Percentiles rank a stretch among this genome's conserved stretches.
phyloP scores from a whole-genome alignment of 2,329 filamentous ascomycete genomes.

The Penicillium palitans region DNA sequence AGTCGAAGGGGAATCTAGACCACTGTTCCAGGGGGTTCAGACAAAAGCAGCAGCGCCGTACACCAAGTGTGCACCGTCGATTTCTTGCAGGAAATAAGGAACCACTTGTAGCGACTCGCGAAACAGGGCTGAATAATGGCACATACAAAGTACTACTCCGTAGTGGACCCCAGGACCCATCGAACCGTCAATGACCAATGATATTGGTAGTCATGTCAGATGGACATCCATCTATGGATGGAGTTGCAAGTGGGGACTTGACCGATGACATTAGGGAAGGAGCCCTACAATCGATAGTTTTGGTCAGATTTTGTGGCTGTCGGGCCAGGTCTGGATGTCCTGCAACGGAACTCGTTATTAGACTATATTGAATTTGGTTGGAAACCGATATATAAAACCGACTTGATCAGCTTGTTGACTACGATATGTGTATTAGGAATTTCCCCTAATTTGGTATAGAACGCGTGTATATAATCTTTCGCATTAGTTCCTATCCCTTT shows the following conservation, averaged over 20 bases:
- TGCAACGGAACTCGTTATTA: slow-evolving; percentile 22
- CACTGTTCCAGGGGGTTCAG: slow-evolving; percentile 17
- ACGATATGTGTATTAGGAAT: background rate
- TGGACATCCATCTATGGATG: background rate
- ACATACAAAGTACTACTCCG: background rate
- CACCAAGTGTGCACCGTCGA: background rate
- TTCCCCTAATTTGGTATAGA: background rate
- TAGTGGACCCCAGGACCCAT: background rate
- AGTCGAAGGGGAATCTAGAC: slow-evolving; percentile 18
- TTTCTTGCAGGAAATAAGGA: background rate
- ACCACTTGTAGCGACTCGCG: background rate
- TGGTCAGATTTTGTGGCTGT: slow-evolving; percentile 23
- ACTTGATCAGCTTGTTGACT: background rate
- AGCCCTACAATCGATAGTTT: slow-evolving; percentile 14
- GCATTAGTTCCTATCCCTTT: background rate
- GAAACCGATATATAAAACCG: background rate
- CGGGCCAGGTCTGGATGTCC: slow-evolving; percentile 18
- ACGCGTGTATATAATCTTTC: background rate
- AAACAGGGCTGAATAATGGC: background rate
- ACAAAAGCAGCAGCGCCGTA: slow-evolving; percentile 9
- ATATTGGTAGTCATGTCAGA: background rate
- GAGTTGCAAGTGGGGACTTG: background rate
- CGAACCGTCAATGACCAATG: background rate
- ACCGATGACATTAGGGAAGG: slow-evolving; percentile 10
- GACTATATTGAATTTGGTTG: slow-evolving; percentile 20